phyloP scores from a whole-genome alignment of 257 asterid genomes.

The Solanum sitiens region DNA sequence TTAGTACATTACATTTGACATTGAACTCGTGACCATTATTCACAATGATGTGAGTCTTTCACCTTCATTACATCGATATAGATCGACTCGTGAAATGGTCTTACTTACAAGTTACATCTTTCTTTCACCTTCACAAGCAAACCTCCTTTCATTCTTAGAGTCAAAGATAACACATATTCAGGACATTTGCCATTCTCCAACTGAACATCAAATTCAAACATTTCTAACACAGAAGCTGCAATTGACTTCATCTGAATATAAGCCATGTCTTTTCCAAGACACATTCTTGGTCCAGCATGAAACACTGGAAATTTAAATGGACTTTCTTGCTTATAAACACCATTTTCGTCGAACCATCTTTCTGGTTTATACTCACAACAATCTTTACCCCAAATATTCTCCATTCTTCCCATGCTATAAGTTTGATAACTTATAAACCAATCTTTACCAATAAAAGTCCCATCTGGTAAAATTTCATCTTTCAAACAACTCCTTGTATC shows the following conservation, averaged over 20 bases:
- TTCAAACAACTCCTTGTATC: slow-evolving; percentile 48
- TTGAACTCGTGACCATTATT: background rate
- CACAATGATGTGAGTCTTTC: background rate
- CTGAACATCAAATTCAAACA: slow-evolving; percentile 37
- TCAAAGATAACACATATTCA: slow-evolving; percentile 53
- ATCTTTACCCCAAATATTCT: slow-evolving; percentile 68
- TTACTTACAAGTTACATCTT: slow-evolving; percentile 10
- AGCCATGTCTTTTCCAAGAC: slow-evolving; percentile 91
- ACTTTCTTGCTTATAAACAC: slow-evolving; percentile 48
- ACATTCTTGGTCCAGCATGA: slow-evolving; percentile 85
- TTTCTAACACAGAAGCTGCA: slow-evolving; percentile 66
- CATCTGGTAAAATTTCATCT: slow-evolving; percentile 69
- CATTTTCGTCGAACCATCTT: slow-evolving; percentile 83
- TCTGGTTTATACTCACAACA: slow-evolving; percentile 73
- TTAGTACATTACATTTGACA: background rate
- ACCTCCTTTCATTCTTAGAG: slow-evolving; percentile 78
- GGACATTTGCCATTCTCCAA: slow-evolving; percentile 53
- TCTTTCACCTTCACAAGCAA: slow-evolving; percentile 47
- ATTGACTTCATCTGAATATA: slow-evolving; percentile 85
- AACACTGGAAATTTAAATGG: slow-evolving; percentile 65
- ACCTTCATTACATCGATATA: background rate
- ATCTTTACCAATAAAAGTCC: slow-evolving; percentile 51
- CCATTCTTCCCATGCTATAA: slow-evolving; percentile 89
- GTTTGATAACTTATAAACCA: slow-evolving; percentile 59
- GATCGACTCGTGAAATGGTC: background rate